phyloP scores from a whole-genome alignment of 768 basidiomycete genomes.

The Mycena latifolia region DNA sequence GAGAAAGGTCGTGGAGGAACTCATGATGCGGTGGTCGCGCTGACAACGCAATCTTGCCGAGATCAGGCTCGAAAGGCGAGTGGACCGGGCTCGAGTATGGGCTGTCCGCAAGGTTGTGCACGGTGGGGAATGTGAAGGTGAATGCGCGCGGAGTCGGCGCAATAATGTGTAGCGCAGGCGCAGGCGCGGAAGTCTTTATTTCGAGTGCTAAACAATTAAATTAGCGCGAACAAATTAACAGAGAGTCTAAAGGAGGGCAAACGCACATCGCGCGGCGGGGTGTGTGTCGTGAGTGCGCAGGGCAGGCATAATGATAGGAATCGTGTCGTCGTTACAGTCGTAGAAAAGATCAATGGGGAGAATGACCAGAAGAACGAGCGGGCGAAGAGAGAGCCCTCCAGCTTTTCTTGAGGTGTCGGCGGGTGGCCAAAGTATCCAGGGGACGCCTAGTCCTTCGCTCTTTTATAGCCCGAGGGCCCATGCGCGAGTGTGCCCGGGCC shows the following conservation, averaged over 20 bases:
- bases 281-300: slow-evolving; percentile 84
- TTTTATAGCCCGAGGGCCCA: no score
- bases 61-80: slow-evolving; percentile 83
- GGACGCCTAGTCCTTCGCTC: no score
- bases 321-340: not conserved
- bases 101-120: slow-evolving; percentile 69
- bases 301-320: slow-evolving; percentile 70
- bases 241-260: not conserved
- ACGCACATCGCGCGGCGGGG: slow-evolving; percentile 41
- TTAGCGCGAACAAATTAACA: not conserved
- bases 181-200: slow-evolving; percentile 11
- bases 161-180: slow-evolving; percentile 68
- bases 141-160: slow-evolving; percentile 80
- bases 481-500: no score
- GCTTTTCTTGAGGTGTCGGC: no score
- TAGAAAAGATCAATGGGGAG: no score
- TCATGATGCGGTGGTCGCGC: no score
- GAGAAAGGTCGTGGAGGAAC: no score
- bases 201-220: slow-evolving; percentile 22
- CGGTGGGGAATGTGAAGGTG: slow-evolving; percentile 75
- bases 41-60: slow-evolving; percentile 59
- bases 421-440: no score
- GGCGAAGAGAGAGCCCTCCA: no score
- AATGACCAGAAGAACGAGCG: no score
- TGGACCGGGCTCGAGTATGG: slow-evolving; percentile 13